These are phyloP conservation scores for Xylaria sp. DNA, from an alignment of 2,329 filamentous ascomycete species.

Conservation along the genomic window DNA sequence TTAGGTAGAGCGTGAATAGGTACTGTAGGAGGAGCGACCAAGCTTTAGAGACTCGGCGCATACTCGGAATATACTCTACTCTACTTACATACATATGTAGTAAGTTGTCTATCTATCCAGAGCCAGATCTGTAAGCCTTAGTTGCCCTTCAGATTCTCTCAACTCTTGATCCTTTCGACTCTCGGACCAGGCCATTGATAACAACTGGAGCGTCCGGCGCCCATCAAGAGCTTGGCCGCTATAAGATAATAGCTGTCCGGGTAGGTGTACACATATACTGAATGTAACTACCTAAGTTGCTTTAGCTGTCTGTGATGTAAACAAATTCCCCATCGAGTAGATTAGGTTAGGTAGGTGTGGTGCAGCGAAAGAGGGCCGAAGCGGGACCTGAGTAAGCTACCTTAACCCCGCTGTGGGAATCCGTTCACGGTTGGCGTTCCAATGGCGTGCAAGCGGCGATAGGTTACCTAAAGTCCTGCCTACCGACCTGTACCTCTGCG, in stretches of 20 bases:
- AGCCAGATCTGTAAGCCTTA: neutral
- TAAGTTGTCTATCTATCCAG: constrained; percentile 3
- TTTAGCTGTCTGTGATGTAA: constrained; percentile 4
- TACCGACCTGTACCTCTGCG: neutral
- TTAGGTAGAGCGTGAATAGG: neutral
- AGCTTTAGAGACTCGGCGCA: neutral
- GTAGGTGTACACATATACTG: neutral
- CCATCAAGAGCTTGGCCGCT: constrained; percentile 9
- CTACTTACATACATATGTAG: neutral
- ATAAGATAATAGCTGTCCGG: neutral
- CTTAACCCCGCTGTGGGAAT: constrained; percentile 36
- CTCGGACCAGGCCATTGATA: neutral
- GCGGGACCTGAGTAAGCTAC: constrained; percentile 40
- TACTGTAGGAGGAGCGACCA: neutral
- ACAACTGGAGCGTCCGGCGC: neutral
- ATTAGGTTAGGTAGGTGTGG: constrained; percentile 8
- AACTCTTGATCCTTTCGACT: neutral
- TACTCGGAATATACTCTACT: neutral
- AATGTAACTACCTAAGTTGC: neutral
- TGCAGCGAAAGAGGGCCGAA: constrained; percentile 13
- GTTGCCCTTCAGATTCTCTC: neutral
- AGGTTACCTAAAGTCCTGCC: constrained; percentile 20
- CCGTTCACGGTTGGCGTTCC: constrained; percentile 16
- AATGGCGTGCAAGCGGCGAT: constrained; percentile 17
- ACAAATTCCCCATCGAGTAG: constrained; percentile 7